Evolutionary conservation across 1,284 basidiomycete genomes (phyloP).

Genomic region (Tremellales sp.): DNA sequence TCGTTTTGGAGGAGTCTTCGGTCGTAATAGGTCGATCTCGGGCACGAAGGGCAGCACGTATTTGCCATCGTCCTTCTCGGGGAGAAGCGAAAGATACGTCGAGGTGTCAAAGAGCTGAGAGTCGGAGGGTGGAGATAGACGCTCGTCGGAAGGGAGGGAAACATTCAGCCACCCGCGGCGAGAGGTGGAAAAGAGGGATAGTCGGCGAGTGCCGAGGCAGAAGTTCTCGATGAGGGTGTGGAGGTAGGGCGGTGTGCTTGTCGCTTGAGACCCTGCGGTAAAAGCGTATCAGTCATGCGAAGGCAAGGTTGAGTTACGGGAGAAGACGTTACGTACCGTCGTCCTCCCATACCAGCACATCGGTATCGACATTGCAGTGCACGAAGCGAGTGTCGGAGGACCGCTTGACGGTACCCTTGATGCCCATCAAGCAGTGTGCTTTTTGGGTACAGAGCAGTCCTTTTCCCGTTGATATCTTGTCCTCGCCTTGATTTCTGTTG

Average conservation of each 20-base stretch:
- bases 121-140: neutral
- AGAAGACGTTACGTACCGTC: slow-evolving; percentile 23
- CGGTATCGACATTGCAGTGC: slow-evolving; percentile 97
- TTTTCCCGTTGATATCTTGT: neutral
- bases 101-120: slow-evolving; percentile 50
- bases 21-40: slow-evolving; percentile 76
- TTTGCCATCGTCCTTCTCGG: slow-evolving; percentile 22
- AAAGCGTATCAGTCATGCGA: neutral
- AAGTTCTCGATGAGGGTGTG: slow-evolving; percentile 97
- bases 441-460: slow-evolving; percentile 77
- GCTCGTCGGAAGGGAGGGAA: slow-evolving; percentile 59
- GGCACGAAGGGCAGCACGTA: slow-evolving; percentile 22
- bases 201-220: slow-evolving; percentile 84
- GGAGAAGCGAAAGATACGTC: slow-evolving; percentile 51
- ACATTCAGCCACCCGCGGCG: slow-evolving; percentile 92
- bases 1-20: slow-evolving; percentile 66
- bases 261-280: slow-evolving; percentile 56
- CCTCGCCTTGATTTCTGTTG: slow-evolving; percentile 54
- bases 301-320: neutral
- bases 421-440: slow-evolving; percentile 98
- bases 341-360: slow-evolving; percentile 84
- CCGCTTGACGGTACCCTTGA: slow-evolving; percentile 89
- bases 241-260: slow-evolving; percentile 87
- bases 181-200: slow-evolving; percentile 79
- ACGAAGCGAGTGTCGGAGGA: slow-evolving; percentile 94